Evolutionary conservation across 2,329 filamentous ascomycete species (phyloP).

Genomic region (Daldinia sp.): DNA sequence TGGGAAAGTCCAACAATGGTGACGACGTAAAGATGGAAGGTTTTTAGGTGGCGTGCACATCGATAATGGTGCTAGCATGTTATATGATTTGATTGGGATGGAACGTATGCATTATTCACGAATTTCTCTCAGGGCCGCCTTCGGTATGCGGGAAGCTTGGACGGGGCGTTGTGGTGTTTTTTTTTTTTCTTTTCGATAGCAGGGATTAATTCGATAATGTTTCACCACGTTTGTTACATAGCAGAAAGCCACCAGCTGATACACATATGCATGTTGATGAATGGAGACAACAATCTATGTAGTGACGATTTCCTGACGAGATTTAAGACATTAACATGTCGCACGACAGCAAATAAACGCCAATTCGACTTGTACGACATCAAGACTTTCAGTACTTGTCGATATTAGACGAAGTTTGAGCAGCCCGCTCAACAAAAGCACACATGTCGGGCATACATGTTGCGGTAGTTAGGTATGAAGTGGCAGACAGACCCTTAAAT

Average conservation of each 20-base stretch:
- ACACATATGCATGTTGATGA: constrained; percentile 9
- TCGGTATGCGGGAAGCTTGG: constrained; percentile 9
- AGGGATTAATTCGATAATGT: constrained; percentile 21
- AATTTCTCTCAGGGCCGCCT: constrained; percentile 9
- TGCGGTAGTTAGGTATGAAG: neutral
- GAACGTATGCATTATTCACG: constrained; percentile 15
- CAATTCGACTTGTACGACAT: constrained; percentile 8
- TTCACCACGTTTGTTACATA: constrained; percentile 16
- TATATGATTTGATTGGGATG: constrained; percentile 7
- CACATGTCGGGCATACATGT: constrained; percentile 13
- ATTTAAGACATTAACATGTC: constrained; percentile 17
- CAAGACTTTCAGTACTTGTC: neutral
- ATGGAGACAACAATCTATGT: constrained; percentile 12
- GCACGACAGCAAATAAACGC: constrained; percentile 28
- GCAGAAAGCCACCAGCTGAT: constrained; percentile 12
- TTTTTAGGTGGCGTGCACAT: constrained; percentile 47
- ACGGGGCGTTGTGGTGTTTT: constrained; percentile 34
- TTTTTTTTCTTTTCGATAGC: constrained; percentile 11
- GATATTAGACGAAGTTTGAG: neutral
- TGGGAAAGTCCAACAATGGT: constrained; percentile 66
- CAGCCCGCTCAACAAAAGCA: constrained; percentile 8
- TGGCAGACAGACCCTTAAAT: constrained; percentile 11
- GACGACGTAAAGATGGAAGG: constrained; percentile 70
- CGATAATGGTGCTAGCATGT: neutral
- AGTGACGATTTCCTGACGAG: constrained; percentile 35